phyloP scores from a whole-genome alignment of 306 rosid genomes.

The Trichosanthes truncata region DNA sequence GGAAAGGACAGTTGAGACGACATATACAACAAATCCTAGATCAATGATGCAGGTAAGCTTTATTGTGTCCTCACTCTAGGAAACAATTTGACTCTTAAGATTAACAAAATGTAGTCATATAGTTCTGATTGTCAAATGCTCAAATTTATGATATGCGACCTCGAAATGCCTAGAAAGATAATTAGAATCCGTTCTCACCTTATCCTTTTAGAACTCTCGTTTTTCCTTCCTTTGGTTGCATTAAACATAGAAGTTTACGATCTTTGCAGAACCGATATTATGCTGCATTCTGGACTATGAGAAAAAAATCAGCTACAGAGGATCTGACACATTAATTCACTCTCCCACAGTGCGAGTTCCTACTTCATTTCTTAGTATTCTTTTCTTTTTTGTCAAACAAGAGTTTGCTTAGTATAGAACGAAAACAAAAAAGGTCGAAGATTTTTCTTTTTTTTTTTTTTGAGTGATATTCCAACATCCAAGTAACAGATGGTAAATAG shows the following conservation, averaged over 20 bases:
- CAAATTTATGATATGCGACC: neutral
- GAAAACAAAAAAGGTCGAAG: neutral
- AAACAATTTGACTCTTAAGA: neutral
- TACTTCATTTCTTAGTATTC: neutral
- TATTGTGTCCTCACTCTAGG: slow-evolving; percentile 8
- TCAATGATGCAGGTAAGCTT: slow-evolving; percentile 95
- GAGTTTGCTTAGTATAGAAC: neutral
- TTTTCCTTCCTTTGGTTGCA: neutral
- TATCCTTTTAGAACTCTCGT: neutral
- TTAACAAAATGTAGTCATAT: neutral
- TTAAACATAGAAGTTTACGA: slow-evolving; percentile 2
- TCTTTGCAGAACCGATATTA: slow-evolving; percentile 71
- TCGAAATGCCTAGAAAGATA: neutral
- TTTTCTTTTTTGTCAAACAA: neutral
- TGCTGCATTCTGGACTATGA: slow-evolving; percentile 89
- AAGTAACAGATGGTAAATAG: neutral
- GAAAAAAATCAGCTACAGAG: slow-evolving; percentile 40
- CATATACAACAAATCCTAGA: slow-evolving; percentile 72
- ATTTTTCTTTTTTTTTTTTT: neutral
- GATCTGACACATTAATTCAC: neutral
- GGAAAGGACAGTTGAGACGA: slow-evolving; percentile 73
- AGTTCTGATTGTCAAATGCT: neutral
- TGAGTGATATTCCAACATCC: neutral
- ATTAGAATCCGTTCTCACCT: neutral
- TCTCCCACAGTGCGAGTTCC: slow-evolving; percentile 1